Base-by-base conservation (phyloP, 371 early-diverging fungal species). In the Mucor racemosus region DNA sequence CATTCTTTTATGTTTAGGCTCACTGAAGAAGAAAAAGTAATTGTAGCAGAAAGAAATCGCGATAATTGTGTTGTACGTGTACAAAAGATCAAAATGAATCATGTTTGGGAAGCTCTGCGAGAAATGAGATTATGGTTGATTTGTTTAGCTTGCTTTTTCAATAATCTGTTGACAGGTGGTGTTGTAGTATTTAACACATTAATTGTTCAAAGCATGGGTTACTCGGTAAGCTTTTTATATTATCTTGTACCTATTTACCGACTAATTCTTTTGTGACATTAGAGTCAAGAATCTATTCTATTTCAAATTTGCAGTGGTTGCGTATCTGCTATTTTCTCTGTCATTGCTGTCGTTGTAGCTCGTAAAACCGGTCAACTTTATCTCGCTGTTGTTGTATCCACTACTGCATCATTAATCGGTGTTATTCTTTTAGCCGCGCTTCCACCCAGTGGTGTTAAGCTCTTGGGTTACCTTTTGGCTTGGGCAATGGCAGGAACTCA, bases 111-210 rank as follows among this genome's bases (percentile, higher is more conserved):
- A 62, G 69, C 69, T 8, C 39, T 76, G 5, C 46, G 19, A 31
- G 76, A 76, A 21, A 58, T 66, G 41, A 67, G 67, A 62, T 62
- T 67, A 17, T 73, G 66, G 68, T 40, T 66, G 9, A 33, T 76
- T 9, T 72, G 63, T 35, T n/a, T 73, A 7, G 58, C 73, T 4
- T 56, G 64, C 0, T 56, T 73, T 15, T 66, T 60, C 40, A 68
- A 72, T 7, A 74, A 73, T 15, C 55, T 81, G 19, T 64, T 65
- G 7, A 75, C 71, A 34, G 76, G 77, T 31, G 81, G 76, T 54
- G 60, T 79, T 46, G 58, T 75, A 0, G 65, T 70, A 0, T 81
- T 81, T 26, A 71, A 71, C 62, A 68, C 79, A 17, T 60, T 74
- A 9, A 66, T 81, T 41, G 74, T 78, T 7, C 44, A 64, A 33